These are phyloP conservation scores for Harringtonia aguacate DNA, from an alignment of 2,329 filamentous ascomycete species.

Conservation along the genomic window DNA sequence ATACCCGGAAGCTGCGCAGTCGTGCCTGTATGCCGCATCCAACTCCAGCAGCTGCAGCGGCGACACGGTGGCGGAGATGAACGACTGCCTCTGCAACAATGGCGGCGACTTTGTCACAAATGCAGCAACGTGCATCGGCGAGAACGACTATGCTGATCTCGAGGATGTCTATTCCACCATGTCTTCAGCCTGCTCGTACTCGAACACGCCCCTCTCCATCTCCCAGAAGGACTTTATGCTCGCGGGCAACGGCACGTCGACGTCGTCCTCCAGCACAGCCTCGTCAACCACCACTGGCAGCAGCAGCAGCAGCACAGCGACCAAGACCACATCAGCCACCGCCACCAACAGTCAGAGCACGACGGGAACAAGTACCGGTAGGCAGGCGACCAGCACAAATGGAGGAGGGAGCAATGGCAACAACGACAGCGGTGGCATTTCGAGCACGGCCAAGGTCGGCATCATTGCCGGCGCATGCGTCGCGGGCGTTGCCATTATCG, in stretches of 20 bases:
- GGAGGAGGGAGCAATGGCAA: background rate
- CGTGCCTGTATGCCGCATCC: slow-evolving; percentile 32
- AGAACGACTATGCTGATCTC: slow-evolving; percentile 24
- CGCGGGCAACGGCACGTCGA: slow-evolving; percentile 14
- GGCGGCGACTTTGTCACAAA: slow-evolving; percentile 36
- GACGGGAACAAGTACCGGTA: slow-evolving; percentile 6
- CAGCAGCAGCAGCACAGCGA: background rate
- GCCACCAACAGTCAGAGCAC: no score
- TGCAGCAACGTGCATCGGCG: slow-evolving; percentile 34
- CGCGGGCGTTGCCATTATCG: slow-evolving; percentile 12
- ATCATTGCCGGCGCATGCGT: slow-evolving; percentile 15
- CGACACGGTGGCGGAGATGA: slow-evolving; percentile 26
- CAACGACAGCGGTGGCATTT: slow-evolving; percentile 10
- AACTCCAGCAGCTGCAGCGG: slow-evolving; percentile 27
- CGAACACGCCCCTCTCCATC: slow-evolving; percentile 31
- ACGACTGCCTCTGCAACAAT: slow-evolving; percentile 39
- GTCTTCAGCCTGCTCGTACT: slow-evolving; percentile 29
- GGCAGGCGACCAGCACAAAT: background rate
- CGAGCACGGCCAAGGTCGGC: slow-evolving; percentile 16
- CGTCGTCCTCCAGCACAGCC: slow-evolving; percentile 6
- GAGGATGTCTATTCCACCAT: slow-evolving; percentile 32
- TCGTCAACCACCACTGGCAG: slow-evolving; percentile 7
- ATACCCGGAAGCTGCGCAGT: slow-evolving; percentile 29
- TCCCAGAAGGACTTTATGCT: slow-evolving; percentile 29
- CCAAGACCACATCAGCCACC: background rate